Evolutionary conservation across 2,329 filamentous ascomycete genomes (phyloP).

Genomic region (Penicillium paneum): DNA sequence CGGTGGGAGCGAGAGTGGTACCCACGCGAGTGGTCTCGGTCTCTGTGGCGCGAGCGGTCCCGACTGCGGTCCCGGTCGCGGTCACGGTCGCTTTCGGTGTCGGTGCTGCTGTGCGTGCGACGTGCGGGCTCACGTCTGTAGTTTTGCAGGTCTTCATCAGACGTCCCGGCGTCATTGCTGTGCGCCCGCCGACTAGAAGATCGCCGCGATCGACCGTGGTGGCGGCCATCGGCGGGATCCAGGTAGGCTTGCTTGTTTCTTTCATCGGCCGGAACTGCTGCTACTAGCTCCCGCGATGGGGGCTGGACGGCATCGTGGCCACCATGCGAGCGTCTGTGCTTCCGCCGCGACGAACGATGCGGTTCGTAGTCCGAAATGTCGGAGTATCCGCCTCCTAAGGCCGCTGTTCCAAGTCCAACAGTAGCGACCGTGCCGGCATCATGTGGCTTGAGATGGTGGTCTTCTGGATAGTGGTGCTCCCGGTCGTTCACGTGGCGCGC

Average conservation of each 20-base stretch:
- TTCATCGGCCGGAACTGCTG: constrained; percentile 11
- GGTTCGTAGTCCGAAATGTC: constrained; percentile 32
- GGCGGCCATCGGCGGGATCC: constrained; percentile 14
- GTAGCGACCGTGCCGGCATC: constrained; percentile 16
- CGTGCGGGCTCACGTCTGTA: constrained; percentile 29
- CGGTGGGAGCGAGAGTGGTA: constrained; percentile 27
- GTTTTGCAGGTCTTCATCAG: constrained; percentile 34
- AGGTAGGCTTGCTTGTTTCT: constrained; percentile 9
- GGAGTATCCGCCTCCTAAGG: constrained; percentile 36
- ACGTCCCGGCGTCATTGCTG: constrained; percentile 30
- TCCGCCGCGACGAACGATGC: constrained; percentile 16
- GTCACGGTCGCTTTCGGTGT: constrained; percentile 23
- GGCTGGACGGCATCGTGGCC: constrained; percentile 15
- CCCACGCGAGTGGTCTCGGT: constrained; percentile 20
- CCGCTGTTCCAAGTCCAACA: constrained; percentile 37
- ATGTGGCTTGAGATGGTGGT: constrained; percentile 20
- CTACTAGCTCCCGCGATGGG: constrained; percentile 14
- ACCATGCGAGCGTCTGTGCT: constrained; percentile 21
- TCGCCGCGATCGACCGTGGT: constrained; percentile 25
- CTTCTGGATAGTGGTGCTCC: constrained; percentile 19
- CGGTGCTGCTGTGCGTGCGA: constrained; percentile 26
- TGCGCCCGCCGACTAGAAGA: constrained; percentile 22
- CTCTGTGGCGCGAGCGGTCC: constrained; percentile 13
- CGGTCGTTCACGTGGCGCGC: constrained; percentile 22
- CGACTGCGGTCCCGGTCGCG: constrained; percentile 20